Base-by-base conservation (phyloP, 257 asterid species). In the Nicotiana undulata region DNA sequence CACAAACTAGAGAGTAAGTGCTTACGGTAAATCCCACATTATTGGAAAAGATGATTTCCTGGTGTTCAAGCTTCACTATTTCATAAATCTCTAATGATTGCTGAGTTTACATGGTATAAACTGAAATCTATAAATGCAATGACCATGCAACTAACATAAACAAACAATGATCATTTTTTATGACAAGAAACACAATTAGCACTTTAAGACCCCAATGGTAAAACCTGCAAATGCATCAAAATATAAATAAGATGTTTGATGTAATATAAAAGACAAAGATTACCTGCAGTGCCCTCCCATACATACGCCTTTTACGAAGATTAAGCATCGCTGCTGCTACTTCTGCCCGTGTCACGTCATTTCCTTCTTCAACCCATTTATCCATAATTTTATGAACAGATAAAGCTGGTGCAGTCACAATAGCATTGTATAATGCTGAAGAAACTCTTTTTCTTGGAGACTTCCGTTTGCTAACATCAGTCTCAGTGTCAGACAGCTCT, bases 271-370 rank as follows among this genome's bases (percentile, higher is more conserved):
- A 29, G 77, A 72, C 2, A 64, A 64, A 68, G 56, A 80, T 81
- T 46, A 94, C 98, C 98, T 90, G 92, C 88, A 94, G 85, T 64
- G 98, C 97, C 88, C 81, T 89, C 79, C 56, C 77, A 61, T 74
- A 93, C 89, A 90, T 63, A 60, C 83, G 83, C 26, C 92, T 79
- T 40, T 80, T 88, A 31, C 97, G 96, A 82, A 94, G 89, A 82
- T 83, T 28, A 40, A 84, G 64, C 82, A 86, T 81, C 55, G 92
- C 80, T 15, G n/a, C 15, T 32, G 86, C 51, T 67, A 84, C 82
- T 16, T 87, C 93, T 15, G 87, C 49, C 44, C 63, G 77, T 17
- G 91, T 90, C 65, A 93, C 85, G 79, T 90, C 89, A 79, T 92
- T 90, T 80, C 98, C 98, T 78, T 83, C 89, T 83, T 86, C 88